Conservation (phyloP, 2,329 filamentous ascomycete genomes). For the Fusarium longipes region DNA sequence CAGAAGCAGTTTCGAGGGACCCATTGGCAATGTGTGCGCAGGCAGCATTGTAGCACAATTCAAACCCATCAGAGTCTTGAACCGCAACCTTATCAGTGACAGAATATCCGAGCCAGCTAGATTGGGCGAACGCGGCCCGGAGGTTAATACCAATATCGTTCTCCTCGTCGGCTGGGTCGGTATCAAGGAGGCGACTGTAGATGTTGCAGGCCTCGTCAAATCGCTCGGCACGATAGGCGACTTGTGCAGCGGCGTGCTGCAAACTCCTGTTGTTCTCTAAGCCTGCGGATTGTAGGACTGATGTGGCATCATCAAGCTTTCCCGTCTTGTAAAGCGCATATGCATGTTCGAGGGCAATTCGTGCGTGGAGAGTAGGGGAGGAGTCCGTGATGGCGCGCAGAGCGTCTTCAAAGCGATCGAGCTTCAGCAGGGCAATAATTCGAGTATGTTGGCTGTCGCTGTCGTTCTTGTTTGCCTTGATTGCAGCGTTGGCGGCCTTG, state of each 20-base stretch:
- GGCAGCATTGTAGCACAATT: slow-evolving; percentile 84
- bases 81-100: slow-evolving; percentile 62
- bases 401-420: slow-evolving; percentile 85
- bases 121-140: slow-evolving; percentile 77
- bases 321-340: slow-evolving; percentile 89
- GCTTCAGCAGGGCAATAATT: slow-evolving; percentile 79
- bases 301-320: slow-evolving; percentile 72
- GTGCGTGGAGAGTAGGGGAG: slow-evolving; percentile 68
- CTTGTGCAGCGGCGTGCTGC: slow-evolving; percentile 70
- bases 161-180: slow-evolving; percentile 68
- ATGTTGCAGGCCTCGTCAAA: slow-evolving; percentile 74
- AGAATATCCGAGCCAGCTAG: slow-evolving; percentile 71
- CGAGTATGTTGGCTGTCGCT: slow-evolving; percentile 73
- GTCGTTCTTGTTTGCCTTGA: slow-evolving; percentile 70
- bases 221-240: slow-evolving; percentile 79
- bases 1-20: slow-evolving; percentile 71
- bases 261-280: slow-evolving; percentile 51
- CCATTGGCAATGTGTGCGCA: slow-evolving; percentile 78
- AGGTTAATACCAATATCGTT: slow-evolving; percentile 82
- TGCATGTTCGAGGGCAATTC: slow-evolving; percentile 75
- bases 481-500: slow-evolving; percentile 68
- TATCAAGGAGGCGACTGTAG: slow-evolving; percentile 68
- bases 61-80: slow-evolving; percentile 76
- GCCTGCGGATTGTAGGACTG: slow-evolving; percentile 51
- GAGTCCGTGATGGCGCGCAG: slow-evolving; percentile 74